Evolutionary conservation across 805 yeast species (phyloP).

Genomic region (Vanderwaltozyma verrucispora): DNA sequence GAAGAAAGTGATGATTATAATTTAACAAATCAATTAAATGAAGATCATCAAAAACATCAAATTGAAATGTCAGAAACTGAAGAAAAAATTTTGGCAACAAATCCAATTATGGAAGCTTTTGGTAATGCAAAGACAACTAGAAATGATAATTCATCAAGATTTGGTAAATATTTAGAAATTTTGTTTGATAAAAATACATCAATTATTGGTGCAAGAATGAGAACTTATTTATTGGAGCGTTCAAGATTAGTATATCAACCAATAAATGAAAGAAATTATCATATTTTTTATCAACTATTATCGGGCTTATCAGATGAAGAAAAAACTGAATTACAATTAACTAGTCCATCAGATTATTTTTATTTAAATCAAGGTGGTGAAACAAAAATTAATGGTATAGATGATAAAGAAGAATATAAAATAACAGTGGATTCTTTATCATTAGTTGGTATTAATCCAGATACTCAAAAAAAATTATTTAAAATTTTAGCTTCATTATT

Average conservation of each 20-base stretch:
- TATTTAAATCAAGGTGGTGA: constrained; percentile 88
- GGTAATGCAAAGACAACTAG: constrained; percentile 92
- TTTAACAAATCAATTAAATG: constrained; percentile 6
- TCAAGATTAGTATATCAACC: constrained; percentile 94
- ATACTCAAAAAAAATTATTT: constrained; percentile 58
- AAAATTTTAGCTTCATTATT: constrained; percentile 76
- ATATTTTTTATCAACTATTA: constrained; percentile 83
- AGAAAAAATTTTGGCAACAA: constrained; percentile 89
- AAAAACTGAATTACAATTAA: constrained; percentile 49
- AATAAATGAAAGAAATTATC: constrained; percentile 81
- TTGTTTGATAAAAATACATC: constrained; percentile 64
- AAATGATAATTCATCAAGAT: constrained; percentile 88
- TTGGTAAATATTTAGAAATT: constrained; percentile 89
- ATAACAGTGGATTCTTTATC: constrained; percentile 68
- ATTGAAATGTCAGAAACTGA: constrained; percentile 81
- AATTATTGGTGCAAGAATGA: constrained; percentile 87
- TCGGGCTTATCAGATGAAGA: constrained; percentile 52
- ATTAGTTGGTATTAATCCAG: constrained; percentile 61
- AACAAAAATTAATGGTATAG: constrained; percentile 57
- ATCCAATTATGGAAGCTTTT: constrained; percentile 82
- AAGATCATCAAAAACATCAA: constrained; percentile 31
- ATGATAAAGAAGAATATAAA: constrained; percentile 69
- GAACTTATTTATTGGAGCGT: constrained; percentile 88
- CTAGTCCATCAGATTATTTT: constrained; percentile 55
- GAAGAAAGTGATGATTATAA: constrained; percentile 34